Evolutionary conservation across 495 filamentous ascomycete genomes (phyloP), one percentile per base, ranked within the genome.

Genomic region (Hypoxylon perforatum): DNA sequence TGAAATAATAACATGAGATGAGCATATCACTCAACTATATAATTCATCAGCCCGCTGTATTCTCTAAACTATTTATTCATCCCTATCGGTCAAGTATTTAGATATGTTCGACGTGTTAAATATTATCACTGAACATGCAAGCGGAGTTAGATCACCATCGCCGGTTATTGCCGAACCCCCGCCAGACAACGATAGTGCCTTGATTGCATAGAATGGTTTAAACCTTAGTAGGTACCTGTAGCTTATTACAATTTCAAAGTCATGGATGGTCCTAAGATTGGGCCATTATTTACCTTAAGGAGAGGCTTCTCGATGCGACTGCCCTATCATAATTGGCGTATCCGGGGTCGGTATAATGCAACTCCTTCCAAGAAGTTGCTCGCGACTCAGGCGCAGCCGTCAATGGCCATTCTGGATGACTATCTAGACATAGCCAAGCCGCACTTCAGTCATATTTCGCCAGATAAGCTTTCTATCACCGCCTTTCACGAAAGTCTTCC

Each of bases 331-430:
- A 35, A 6, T 35, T 38, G 15, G 7, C 23, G n/a, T 25, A 15
- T 56, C 11, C 28, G 14, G 15, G n/a, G 35, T 23, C 23, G 14
- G 18, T 2, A 15, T n/a, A 42, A 42, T 23, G 4, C 0, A 38
- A 21, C 22, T 15, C 0, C 38, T 23, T 44, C 14, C 9, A 11
- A 12, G 15, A 61, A 51, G 18, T 46, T 14, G 4, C 9, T 67
- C 0, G 14, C 63, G 52, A 57, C 45, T 33, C 57, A 61, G 14
- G 3, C 63, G 9, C 6, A 10, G 14, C 59, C 63, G 3, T 63
- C 59, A 22, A 33, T 74, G 35, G 68, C 63, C 28, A 63, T 67
- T 14, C 53, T 71, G 5, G 68, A 71, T 47, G 63, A 71, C 25
- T 71, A 71, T 18, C 15, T 71, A 5, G 59, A 63, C 15, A 71